Base-by-base conservation (phyloP, 2,329 filamentous ascomycete species). In the Aspergillus sclerotialis region DNA sequence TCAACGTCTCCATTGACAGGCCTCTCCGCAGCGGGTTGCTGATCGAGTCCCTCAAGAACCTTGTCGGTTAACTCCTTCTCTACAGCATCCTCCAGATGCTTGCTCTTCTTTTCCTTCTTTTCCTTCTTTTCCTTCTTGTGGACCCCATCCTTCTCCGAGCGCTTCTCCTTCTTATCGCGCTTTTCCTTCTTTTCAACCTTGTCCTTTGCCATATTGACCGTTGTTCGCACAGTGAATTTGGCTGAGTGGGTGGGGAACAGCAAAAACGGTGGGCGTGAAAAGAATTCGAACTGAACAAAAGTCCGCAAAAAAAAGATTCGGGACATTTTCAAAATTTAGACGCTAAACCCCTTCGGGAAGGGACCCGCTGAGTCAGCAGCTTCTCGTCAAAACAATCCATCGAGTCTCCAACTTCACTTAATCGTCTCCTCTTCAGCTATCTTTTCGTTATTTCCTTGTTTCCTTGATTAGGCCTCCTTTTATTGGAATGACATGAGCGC, bases 121-220 rank as follows among this genome's bases (percentile, higher is more conserved):
- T 65, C 64, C 28, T 67, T 60, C 51, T 68, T 69, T 53, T 68
- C 67, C 50, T 45, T 46, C 56, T 65, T 68, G 53, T 58, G 52
- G 30, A 68, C 58, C 34, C 65, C 65, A 46, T 67, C 61, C 46
- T 62, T 63, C 46, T 67, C 64, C 38, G 63, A 55, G 38, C 63
- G 63, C 56, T 67, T 68, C 44, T 59, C 55, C 53, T 58, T 58
- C 55, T 57, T 59, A 48, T 66, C 63, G 46, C 52, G 55, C 57
- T 67, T 67, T 44, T 67, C 61, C 52, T 63, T 58, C 54, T 69
- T 70, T 37, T 67, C 63, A 43, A 54, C 50, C 51, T 58, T 63
- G 44, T 68, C 64, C 51, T 68, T 68, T 34, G 55, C 64, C 64
- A 68, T 68, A 43, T 36, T 63, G 49, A 46, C 44, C 46, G 36